These are phyloP conservation scores for Tetraselmis chui DNA, from an alignment of 139 green algal species.

Conservation along the genomic window DNA sequence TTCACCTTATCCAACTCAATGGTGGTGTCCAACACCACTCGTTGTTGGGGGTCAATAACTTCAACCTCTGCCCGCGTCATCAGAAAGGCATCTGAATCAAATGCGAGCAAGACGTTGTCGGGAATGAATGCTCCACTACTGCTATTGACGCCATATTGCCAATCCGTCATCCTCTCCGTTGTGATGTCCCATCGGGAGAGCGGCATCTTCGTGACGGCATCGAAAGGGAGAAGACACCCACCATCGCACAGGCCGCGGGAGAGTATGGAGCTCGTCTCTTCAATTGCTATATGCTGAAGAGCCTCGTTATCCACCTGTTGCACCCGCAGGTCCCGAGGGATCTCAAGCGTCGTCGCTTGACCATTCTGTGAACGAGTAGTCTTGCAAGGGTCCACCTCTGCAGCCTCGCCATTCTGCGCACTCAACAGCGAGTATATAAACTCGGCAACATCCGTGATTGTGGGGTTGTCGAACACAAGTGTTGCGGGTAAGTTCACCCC, in stretches of 20 bases:
- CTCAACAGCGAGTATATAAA: background rate
- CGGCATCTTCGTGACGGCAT: background rate
- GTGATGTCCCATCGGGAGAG: background rate
- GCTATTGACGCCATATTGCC: background rate
- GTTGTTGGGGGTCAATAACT: slow-evolving; percentile 47
- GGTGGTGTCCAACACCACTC: slow-evolving; percentile 37
- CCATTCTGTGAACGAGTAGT: background rate
- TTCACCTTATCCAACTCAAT: background rate
- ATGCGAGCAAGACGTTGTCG: background rate
- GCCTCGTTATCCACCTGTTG: no score
- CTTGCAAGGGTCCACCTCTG: background rate
- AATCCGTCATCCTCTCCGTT: no score
- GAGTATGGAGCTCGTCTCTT: background rate
- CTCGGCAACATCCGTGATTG: background rate
- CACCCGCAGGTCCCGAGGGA: no score
- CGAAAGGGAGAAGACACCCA: background rate
- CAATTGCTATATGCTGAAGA: background rate
- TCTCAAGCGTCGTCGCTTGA: no score
- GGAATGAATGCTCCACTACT: background rate
- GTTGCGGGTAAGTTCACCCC: background rate
- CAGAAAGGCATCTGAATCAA: background rate
- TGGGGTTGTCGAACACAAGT: background rate
- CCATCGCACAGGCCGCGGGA: background rate
- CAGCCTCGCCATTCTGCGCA: background rate
- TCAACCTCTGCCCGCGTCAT: background rate